Conservation (phyloP, 768 basidiomycete species). For the Phlegmacium glaucopus region DNA sequence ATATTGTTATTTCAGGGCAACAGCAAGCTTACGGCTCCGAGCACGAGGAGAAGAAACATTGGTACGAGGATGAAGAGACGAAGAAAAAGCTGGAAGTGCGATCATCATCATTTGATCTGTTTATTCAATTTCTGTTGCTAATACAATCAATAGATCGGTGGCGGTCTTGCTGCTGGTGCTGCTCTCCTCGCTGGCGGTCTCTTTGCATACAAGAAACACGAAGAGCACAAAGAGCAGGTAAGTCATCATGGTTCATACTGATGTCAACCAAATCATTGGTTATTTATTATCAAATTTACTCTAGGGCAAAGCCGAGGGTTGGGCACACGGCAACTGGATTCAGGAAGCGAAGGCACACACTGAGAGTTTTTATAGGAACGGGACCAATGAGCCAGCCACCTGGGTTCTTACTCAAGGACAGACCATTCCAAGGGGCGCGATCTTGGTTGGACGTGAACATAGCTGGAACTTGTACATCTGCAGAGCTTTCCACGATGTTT, state of each 20-base stretch:
- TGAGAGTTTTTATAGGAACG: slow-evolving; percentile 39
- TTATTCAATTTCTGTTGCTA: not conserved
- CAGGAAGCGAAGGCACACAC: slow-evolving; percentile 55
- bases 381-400: slow-evolving; percentile 44
- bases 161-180: slow-evolving; percentile 55
- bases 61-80: slow-evolving; percentile 37
- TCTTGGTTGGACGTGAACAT: slow-evolving; percentile 54
- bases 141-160: slow-evolving; percentile 49
- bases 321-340: slow-evolving; percentile 53
- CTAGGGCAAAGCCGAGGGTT: slow-evolving; percentile 48
- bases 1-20: not conserved
- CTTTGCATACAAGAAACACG: slow-evolving; percentile 51
- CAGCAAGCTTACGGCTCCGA: not conserved
- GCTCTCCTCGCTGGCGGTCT: slow-evolving; percentile 49
- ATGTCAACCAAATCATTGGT: not conserved
- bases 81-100: slow-evolving; percentile 59
- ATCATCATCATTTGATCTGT: not conserved
- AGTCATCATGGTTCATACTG: no score
- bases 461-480: slow-evolving; percentile 53
- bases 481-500: slow-evolving; percentile 56
- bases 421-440: slow-evolving; percentile 54
- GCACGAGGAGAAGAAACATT: no score
- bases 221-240: slow-evolving; percentile 57
- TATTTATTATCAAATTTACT: not conserved
- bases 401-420: slow-evolving; percentile 64